Conservation (phyloP, 805 yeast species). For the Teunomyces atbi region DNA sequence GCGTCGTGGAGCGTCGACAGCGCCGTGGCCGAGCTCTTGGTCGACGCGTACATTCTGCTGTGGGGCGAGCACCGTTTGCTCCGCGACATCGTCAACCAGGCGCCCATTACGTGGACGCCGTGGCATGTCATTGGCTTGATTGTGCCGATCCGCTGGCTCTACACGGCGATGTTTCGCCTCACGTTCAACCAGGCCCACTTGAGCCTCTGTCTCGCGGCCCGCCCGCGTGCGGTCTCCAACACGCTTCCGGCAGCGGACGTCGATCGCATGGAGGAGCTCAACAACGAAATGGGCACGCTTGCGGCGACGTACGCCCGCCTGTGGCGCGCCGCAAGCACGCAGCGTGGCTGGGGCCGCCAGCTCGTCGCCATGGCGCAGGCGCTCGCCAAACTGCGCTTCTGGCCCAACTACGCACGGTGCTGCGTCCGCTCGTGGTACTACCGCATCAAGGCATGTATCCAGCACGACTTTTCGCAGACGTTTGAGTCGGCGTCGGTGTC, state of each 20-base stretch:
- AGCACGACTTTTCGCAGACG: conserved; percentile 32
- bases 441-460: conserved; percentile 32
- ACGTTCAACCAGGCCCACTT: conserved; percentile 35
- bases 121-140: conserved; percentile 31
- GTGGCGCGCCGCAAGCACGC: not conserved
- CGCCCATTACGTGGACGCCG: no score
- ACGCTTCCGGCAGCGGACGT: conserved; percentile 19
- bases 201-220: conserved; percentile 21
- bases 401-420: not conserved
- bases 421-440: conserved; percentile 11
- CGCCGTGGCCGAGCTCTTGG: conserved; percentile 29
- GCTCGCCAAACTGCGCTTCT: conserved; percentile 4
- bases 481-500: conserved; percentile 23
- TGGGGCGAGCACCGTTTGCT: conserved; percentile 35
- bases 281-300: conserved; percentile 4
- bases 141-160: conserved; percentile 36
- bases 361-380: conserved; percentile 1
- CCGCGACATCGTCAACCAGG: conserved; percentile 10
- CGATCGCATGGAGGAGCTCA: conserved; percentile 22
- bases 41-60: conserved; percentile 36
- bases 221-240: conserved; percentile 37
- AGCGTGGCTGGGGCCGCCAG: not conserved
- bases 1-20: no score
- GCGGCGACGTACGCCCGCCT: not conserved
- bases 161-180: conserved; percentile 32